Conservation (phyloP, 1,139 yeast genomes). For the Debaryomyces nepalensis region DNA sequence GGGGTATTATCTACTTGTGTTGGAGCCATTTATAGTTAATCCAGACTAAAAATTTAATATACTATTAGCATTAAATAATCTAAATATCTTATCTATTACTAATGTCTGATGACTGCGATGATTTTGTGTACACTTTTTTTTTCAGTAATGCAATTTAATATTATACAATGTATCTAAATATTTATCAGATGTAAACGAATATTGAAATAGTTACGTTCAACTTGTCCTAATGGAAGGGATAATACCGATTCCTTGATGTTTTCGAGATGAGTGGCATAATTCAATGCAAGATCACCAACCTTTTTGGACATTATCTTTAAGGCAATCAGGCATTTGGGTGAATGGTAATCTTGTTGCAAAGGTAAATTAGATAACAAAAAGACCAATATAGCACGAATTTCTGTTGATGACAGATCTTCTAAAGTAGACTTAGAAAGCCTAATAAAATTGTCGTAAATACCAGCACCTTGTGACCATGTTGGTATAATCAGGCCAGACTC, state of each 20-base stretch:
- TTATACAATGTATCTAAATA: slow-evolving; percentile 3
- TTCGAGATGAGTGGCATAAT: slow-evolving; percentile 20
- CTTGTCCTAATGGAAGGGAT: slow-evolving; percentile 50
- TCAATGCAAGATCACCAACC: slow-evolving; percentile 47
- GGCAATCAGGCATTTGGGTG: slow-evolving; percentile 49
- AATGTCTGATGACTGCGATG: not conserved
- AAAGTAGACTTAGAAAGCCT: slow-evolving; percentile 26
- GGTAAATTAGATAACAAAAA: slow-evolving; percentile 52
- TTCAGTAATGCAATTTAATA: no score
- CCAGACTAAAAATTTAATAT: no score
- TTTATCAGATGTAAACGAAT: slow-evolving; percentile 17
- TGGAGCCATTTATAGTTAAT: slow-evolving; percentile 30
- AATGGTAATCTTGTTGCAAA: slow-evolving; percentile 31
- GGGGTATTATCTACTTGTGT: slow-evolving; percentile 20
- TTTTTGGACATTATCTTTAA: slow-evolving; percentile 54
- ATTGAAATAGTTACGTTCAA: slow-evolving; percentile 47
- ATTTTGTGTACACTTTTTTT: slow-evolving; percentile 5
- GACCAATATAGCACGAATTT: slow-evolving; percentile 17
- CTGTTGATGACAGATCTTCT: slow-evolving; percentile 16
- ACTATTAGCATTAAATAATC: no score
- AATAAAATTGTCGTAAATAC: slow-evolving; percentile 55
- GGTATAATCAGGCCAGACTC: slow-evolving; percentile 44
- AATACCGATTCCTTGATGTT: slow-evolving; percentile 31
- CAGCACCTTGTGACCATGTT: slow-evolving; percentile 67
- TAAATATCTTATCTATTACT: not conserved